Percentiles rank a stretch among this genome's conserved stretches.
These are phyloP conservation scores for Phialemoniopsis sp. DNA, from an alignment of 2,329 filamentous ascomycete genomes.

Conservation along the genomic window DNA sequence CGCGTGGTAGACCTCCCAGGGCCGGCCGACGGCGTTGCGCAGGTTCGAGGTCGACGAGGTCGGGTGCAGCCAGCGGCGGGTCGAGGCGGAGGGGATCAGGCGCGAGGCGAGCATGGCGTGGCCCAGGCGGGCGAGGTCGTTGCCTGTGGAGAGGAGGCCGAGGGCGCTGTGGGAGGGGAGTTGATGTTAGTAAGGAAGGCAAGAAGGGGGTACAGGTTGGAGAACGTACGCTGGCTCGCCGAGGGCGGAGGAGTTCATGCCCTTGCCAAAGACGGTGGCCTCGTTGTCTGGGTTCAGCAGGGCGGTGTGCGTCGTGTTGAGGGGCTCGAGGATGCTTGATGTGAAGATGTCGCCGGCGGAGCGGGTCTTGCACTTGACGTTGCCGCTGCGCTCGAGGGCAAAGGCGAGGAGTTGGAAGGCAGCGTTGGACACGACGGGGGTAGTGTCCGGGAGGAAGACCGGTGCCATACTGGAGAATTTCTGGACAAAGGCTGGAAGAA, in stretches of 20 bases:
- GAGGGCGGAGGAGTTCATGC: conserved; percentile 5
- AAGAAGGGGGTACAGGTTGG: too few species aligned
- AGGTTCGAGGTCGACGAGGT: conserved; percentile 27
- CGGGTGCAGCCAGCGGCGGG: conserved; percentile 41
- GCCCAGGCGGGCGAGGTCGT: conserved; percentile 35
- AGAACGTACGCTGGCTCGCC: conserved; percentile 15
- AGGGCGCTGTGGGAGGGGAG: conserved; percentile 5
- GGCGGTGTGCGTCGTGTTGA: conserved; percentile 11
- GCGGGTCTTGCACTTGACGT: neutral
- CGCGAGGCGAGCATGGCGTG: conserved; percentile 34
- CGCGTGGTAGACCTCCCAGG: conserved; percentile 40
- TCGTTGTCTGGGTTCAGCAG: conserved; percentile 1
- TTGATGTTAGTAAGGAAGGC: neutral
- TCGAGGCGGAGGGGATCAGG: conserved; percentile 30
- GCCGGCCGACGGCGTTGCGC: conserved; percentile 33
- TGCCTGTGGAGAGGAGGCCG: conserved; percentile 22
- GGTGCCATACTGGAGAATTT: conserved; percentile 26
- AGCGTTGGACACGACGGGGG: conserved; percentile 44
- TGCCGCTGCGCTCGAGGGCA: conserved; percentile 6
- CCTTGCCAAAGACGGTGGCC: conserved; percentile 7
- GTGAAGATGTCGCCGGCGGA: conserved; percentile 5
- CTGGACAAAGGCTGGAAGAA: conserved; percentile 17
- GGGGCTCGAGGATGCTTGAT: conserved; percentile 8
- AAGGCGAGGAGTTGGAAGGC: conserved; percentile 27
- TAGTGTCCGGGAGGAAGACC: conserved; percentile 34